Evolutionary conservation across 2,329 filamentous ascomycete genomes (phyloP).

Genomic region (Corynespora cassiicola): DNA sequence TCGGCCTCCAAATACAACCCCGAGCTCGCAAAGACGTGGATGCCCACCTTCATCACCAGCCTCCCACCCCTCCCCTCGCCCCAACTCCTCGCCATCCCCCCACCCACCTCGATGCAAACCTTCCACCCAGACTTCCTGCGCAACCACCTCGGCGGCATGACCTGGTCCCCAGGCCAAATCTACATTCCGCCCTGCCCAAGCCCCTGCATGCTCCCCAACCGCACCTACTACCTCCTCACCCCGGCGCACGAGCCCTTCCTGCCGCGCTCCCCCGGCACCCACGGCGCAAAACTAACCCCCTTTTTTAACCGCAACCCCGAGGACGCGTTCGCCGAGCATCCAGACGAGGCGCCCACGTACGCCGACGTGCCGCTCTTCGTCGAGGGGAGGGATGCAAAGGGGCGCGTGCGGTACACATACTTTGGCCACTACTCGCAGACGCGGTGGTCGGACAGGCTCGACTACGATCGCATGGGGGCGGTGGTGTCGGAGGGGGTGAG

Average conservation of each 20-base stretch:
- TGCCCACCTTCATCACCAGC: constrained; percentile 42
- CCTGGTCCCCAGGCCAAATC: constrained; percentile 51
- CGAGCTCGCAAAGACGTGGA: constrained; percentile 43
- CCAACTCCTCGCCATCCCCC: constrained; percentile 25
- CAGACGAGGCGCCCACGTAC: constrained; percentile 16
- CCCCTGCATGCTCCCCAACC: constrained; percentile 35
- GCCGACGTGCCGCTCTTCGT: no score
- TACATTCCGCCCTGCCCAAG: constrained; percentile 32
- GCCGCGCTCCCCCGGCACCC: constrained; percentile 46
- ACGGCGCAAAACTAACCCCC: constrained; percentile 55
- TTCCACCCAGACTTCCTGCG: constrained; percentile 49
- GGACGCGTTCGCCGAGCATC: constrained; percentile 32
- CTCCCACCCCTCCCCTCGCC: constrained; percentile 27
- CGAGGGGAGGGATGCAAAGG: no score
- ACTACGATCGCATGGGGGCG: constrained; percentile 48
- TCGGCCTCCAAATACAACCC: not conserved
- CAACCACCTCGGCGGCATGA: constrained; percentile 42
- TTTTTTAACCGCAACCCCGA: constrained; percentile 50
- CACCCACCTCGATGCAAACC: constrained; percentile 25
- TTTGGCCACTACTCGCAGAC: constrained; percentile 54
- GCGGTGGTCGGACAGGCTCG: constrained; percentile 53
- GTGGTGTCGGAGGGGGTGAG: constrained; percentile 47
- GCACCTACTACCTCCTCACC: constrained; percentile 52
- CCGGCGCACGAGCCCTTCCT: constrained; percentile 48
- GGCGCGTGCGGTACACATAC: constrained; percentile 45